These are phyloP conservation scores for Podaxis sp. DNA, from an alignment of 768 basidiomycete species.

Conservation along the genomic window DNA sequence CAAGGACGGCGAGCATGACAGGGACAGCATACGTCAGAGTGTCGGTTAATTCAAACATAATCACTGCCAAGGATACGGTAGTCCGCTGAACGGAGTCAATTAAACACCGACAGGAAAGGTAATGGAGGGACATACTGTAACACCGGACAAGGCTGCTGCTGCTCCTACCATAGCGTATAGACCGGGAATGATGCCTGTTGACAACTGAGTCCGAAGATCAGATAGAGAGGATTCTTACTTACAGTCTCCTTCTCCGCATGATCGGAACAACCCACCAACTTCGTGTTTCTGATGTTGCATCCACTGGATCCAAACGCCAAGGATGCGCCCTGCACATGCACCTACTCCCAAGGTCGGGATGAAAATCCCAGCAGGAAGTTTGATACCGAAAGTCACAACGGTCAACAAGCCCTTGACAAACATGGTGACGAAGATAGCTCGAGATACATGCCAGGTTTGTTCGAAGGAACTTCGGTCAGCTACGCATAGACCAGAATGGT, in stretches of 20 bases:
- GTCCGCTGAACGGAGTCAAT: slow-evolving; percentile 49
- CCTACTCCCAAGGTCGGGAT: slow-evolving; percentile 95
- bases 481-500: slow-evolving; percentile 68
- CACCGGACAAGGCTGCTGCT: slow-evolving; percentile 91
- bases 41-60: slow-evolving; percentile 92
- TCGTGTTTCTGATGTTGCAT: slow-evolving; percentile 61
- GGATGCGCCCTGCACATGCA: slow-evolving; percentile 85
- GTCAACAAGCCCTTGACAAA: slow-evolving; percentile 78
- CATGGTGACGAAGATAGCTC: slow-evolving; percentile 69
- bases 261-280: slow-evolving; percentile 48
- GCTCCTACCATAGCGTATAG: slow-evolving; percentile 97
- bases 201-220: not conserved
- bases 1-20: slow-evolving; percentile 83
- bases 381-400: slow-evolving; percentile 90
- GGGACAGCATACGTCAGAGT: slow-evolving; percentile 90
- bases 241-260: slow-evolving; percentile 65
- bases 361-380: slow-evolving; percentile 91
- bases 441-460: slow-evolving; percentile 59
- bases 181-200: slow-evolving; percentile 70
- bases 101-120: not conserved
- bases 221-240: slow-evolving; percentile 19
- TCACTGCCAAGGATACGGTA: slow-evolving; percentile 92
- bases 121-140: slow-evolving; percentile 57
- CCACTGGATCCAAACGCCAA: slow-evolving; percentile 80
- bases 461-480: slow-evolving; percentile 50